Base-by-base conservation (phyloP, 352 stramenopile species). In the Halophytophthora polymorphica region DNA sequence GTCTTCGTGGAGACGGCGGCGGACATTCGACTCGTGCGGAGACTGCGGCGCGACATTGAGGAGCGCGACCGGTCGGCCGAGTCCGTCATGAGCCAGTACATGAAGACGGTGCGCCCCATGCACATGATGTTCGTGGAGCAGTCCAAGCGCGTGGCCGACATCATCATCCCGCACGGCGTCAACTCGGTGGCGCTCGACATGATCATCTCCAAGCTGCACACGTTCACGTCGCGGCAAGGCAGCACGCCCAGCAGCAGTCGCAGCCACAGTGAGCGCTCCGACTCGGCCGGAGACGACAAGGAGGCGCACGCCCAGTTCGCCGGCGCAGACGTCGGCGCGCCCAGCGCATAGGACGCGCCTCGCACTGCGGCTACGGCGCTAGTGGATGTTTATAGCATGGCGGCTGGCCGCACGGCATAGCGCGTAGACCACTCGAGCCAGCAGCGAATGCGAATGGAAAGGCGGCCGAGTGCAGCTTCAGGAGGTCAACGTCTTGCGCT, bases 91-190 rank as follows among this genome's bases (percentile, higher is more conserved):
- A 69, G 85, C 35, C 97, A 99, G 83, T 99, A 99, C 76, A 87
- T 97, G 64, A 85, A 77, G 51, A 98, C 95, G n/a, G 97, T 99
- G 29, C 87, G 96, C 23, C 97, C 97, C 22, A 99, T 99, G 95
- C 97, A 99, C 81, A 88, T 98, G 61, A 90, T 96, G 77, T 99
- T 98, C 58, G 96, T 99, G 7, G 95, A 98, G 72, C 95, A 97
- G 37, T 97, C 88, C 43, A 99, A 99, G 65, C 71, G 80, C 52
- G 79, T 93, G 34, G 93, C 93, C 22, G 92, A 99, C 78, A 86
- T 98, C 56, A 97, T 98, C 71, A 95, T 98, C 45, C 96, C 94
- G 28, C 83, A 96, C 58, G 93, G 92, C 40, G 80, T 97, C 29
- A 98, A 98, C 61, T 87, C 82, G 38, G 88, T 98, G 19, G 92